Evolutionary conservation across 768 basidiomycete species (phyloP).

Genomic region (Pleurotus ostreatus): DNA sequence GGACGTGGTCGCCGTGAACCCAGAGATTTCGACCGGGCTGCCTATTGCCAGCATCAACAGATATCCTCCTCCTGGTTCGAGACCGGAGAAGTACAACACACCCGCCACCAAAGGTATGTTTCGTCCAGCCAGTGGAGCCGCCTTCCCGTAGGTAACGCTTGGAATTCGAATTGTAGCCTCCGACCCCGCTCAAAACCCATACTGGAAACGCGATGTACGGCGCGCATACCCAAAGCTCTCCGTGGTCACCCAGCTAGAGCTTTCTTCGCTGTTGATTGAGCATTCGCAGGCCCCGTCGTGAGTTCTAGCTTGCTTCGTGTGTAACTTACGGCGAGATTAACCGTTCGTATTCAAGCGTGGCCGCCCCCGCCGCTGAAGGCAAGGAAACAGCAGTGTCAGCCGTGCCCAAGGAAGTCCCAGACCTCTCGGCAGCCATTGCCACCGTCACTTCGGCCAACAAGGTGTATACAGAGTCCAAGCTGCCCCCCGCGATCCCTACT

Average conservation of each 20-base stretch:
- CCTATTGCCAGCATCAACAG: conserved; percentile 71
- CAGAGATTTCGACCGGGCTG: conserved; percentile 87
- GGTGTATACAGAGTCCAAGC: conserved; percentile 54
- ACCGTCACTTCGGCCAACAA: conserved; percentile 53
- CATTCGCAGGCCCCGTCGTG: conserved; percentile 67
- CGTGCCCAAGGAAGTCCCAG: conserved; percentile 39
- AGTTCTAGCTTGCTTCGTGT: conserved; percentile 22
- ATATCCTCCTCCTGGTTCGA: conserved; percentile 84
- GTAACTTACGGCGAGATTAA: no score
- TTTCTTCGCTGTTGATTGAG: conserved; percentile 78
- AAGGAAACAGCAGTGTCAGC: conserved; percentile 38
- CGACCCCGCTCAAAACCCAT: conserved; percentile 84
- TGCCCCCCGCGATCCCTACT: conserved; percentile 74
- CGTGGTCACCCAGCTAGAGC: conserved; percentile 78
- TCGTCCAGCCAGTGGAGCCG: background rate
- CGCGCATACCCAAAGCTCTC: conserved; percentile 91
- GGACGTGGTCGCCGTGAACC: conserved; percentile 80
- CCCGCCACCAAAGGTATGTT: conserved; percentile 81
- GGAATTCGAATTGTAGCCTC: conserved; percentile 48
- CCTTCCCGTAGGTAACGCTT: background rate
- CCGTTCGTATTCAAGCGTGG: conserved; percentile 34
- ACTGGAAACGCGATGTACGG: conserved; percentile 95
- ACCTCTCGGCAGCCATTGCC: conserved; percentile 71
- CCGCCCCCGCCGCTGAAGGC: conserved; percentile 40
- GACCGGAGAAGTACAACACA: conserved; percentile 81